Evolutionary conservation across 176 grass and related monocot genomes (phyloP), one percentile per base, ranked within the genome.

Genomic region (Olyra latifolia): DNA sequence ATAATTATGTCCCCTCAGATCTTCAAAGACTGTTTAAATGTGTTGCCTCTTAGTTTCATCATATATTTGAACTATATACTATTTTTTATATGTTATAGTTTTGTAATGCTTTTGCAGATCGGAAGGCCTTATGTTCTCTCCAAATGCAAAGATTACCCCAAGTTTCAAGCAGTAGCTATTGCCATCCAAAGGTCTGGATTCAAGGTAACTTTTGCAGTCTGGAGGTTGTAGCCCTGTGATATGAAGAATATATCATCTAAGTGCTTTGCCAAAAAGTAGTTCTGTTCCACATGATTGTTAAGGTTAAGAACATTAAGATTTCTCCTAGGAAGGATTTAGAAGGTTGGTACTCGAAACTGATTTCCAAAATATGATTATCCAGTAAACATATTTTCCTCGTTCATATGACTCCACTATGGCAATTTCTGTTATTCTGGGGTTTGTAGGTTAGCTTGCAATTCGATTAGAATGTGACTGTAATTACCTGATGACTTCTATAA

Each of bases 151-250:
- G 97, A 99, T 77, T 93, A 99, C 74, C 88, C 93, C 44, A 93
- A 96, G 44, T 95, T 99, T 88, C 97, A 99, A 89, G 97, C 97
- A 52, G 90, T 96, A 78, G 93, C 97, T 78, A 96, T 99, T 96
- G 97, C 97, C 17, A 99, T 95, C 49, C 72, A 99, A 86, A 91
- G 93, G 88, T 99, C 97, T 86, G 97, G 97, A 30, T 96, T 99
- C 84, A 99, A 99, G 97, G 97, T 99, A 92, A 80, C 67, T 42
- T 77, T 79, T 75, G 55, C 46, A 48, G 2, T 20, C 49, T 48
- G 1, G 48, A 72, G 49, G 39, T 52, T 81, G 35, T 16, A 71
- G 40, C 20, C 9, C 1, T 76, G 44, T 83, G 43, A 72, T 58
- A 14, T 75, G 72, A 47, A 59, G 56, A 66, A 72, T 13, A 72